Base-by-base conservation (phyloP, 2,329 filamentous ascomycete species). In the Gaeumannomyces sp. region DNA sequence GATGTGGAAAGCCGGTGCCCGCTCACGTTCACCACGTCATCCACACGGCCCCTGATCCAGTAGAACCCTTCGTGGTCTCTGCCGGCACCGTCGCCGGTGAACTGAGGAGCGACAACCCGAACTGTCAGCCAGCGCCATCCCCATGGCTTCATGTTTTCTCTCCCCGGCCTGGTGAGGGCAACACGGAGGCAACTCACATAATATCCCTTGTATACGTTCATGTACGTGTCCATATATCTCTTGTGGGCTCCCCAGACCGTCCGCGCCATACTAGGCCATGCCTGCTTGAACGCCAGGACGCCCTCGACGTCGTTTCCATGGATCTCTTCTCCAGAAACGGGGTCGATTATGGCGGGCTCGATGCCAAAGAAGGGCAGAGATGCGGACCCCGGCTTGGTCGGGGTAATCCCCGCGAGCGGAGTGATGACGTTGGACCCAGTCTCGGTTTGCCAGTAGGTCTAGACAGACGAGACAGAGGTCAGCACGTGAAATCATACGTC, bases 381-480 rank as follows among this genome's bases (percentile, higher is more conserved):
- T 11, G 95, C 95, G 74, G 91, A 96, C 64, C 95, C 95, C 27
- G 95, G 95, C 82, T 99, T 99, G 29, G 95, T 98, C 29, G 95
- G 93, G 0, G 94, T 98, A 50, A 98, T 85, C 74, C 95, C 95
- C 62, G 90, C 93, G 66, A 99, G 83, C 25, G 95, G 95, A 6
- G 93, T 92, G 76, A 99, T 98, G 72, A 97, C 93, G 78, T 99
- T 89, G 68, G 92, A 98, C 65, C 95, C 95, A 2, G 95, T 99
- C 82, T 99, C 95, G 64, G 95, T 99, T 86, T 99, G 95, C 95
- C 95, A 99, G 85, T 99, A 99, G 64, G 95, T 99, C 92, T 97
- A 74, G 28, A 60, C 1, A 67, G 67, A 64, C 70, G 71, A 71
- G 64, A 72, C 66, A 38, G 31, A 45, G 1, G 38, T 45, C 19